Percentiles rank a stretch among this genome's conserved stretches.
These are phyloP conservation scores for Chrysanthemum makinoi DNA, from an alignment of 129 eudicot species.

Conservation along the genomic window DNA sequence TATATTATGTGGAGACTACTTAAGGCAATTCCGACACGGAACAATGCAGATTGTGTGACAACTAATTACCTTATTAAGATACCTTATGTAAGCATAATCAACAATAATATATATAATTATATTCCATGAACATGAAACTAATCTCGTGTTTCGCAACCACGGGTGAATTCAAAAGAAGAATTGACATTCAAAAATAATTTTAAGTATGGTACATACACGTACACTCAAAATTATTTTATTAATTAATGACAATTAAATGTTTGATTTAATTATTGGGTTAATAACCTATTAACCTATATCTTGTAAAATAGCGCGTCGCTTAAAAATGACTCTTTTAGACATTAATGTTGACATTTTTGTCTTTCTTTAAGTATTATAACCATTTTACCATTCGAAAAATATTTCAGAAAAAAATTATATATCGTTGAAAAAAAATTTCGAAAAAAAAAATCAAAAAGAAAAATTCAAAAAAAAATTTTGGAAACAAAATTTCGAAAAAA, in stretches of 20 bases:
- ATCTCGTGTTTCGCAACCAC: slow-evolving; percentile 12
- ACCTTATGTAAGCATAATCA: slow-evolving; percentile 29
- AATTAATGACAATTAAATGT: slow-evolving; percentile 2
- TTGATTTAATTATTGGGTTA: too few species aligned
- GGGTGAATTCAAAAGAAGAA: not conserved
- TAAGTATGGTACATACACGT: slow-evolving; percentile 15
- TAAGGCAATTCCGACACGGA: slow-evolving; percentile 25
- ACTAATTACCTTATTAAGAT: slow-evolving; percentile 34
- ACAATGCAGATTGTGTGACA: slow-evolving; percentile 28
- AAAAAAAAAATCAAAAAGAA: too few species aligned
- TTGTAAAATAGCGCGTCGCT: too few species aligned
- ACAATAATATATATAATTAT: slow-evolving; percentile 3
- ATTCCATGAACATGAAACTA: not conserved
- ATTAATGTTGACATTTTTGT: too few species aligned
- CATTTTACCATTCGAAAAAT: too few species aligned
- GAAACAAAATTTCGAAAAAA: too few species aligned
- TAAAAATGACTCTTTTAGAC: too few species aligned
- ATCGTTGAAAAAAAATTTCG: too few species aligned
- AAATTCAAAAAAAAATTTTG: too few species aligned
- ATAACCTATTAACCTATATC: too few species aligned
- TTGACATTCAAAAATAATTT: not conserved
- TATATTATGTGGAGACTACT: slow-evolving; percentile 30
- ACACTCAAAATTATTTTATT: slow-evolving; percentile 1
- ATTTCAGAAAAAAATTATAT: too few species aligned
- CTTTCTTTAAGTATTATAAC: too few species aligned